These are phyloP conservation scores for Collybia nuda DNA, from an alignment of 768 basidiomycete genomes.

Conservation along the genomic window DNA sequence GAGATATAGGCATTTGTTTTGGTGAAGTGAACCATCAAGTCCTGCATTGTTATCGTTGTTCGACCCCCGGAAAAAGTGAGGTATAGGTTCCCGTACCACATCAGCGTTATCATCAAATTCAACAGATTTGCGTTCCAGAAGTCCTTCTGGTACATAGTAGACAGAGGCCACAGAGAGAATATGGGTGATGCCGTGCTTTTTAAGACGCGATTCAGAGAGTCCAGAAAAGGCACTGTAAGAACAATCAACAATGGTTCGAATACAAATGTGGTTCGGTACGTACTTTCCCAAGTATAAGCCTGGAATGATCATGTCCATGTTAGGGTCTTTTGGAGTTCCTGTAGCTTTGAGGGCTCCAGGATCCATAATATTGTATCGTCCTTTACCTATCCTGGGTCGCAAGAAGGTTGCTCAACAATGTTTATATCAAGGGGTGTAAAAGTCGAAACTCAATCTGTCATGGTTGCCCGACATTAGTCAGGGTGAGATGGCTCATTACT, in stretches of 20 bases:
- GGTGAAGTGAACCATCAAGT: no score
- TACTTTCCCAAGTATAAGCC: conserved; percentile 1
- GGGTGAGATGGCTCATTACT: no score
- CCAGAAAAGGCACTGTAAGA: background rate
- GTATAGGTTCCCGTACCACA: background rate
- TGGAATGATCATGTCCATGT: conserved; percentile 3
- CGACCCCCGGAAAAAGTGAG: background rate
- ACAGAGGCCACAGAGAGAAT: background rate
- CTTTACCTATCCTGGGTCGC: no score
- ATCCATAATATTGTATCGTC: no score
- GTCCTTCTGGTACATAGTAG: background rate
- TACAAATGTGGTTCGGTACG: background rate
- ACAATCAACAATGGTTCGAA: no score
- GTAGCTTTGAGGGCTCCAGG: no score
- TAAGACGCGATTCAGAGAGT: background rate
- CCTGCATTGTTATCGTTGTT: background rate
- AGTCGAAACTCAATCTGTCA: no score
- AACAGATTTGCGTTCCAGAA: background rate
- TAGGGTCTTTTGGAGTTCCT: background rate
- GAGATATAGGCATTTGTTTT: no score
- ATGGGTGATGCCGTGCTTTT: background rate
- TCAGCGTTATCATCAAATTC: background rate
- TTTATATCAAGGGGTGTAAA: no score
- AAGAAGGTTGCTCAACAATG: no score
- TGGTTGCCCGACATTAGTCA: no score